A percentile compares a stretch with the other conserved stretches of the same genome.
These are phyloP conservation scores for Vararia minispora DNA, from an alignment of 768 basidiomycete species.

Conservation along the genomic window DNA sequence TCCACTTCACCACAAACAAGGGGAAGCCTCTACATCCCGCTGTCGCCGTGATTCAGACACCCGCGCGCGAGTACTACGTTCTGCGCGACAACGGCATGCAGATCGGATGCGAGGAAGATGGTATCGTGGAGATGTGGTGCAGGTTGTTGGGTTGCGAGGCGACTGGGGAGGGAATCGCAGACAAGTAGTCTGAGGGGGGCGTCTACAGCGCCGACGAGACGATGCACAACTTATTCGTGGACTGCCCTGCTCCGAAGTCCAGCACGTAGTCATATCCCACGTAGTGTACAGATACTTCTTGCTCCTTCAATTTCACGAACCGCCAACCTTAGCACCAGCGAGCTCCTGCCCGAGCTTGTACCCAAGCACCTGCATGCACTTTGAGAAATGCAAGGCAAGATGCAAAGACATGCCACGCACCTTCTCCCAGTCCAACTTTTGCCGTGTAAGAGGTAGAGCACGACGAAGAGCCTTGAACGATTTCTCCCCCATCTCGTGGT, in stretches of 20 bases:
- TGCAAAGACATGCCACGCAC: slow-evolving; percentile 24
- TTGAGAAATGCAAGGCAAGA: background rate
- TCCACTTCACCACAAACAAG: slow-evolving; percentile 44
- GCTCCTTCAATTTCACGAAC: slow-evolving; percentile 14
- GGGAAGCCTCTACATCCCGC: slow-evolving; percentile 43
- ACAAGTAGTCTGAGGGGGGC: no score
- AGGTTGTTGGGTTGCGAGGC: slow-evolving; percentile 43
- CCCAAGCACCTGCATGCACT: slow-evolving; percentile 35
- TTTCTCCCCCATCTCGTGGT: slow-evolving; percentile 86
- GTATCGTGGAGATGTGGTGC: slow-evolving; percentile 53
- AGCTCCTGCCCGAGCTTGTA: slow-evolving; percentile 64
- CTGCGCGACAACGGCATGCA: slow-evolving; percentile 70
- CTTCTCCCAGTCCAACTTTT: slow-evolving; percentile 96
- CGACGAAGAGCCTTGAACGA: slow-evolving; percentile 87
- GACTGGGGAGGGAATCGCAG: slow-evolving; percentile 4
- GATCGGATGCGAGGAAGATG: slow-evolving; percentile 68
- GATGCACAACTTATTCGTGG: background rate
- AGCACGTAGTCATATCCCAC: background rate
- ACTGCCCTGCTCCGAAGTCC: background rate
- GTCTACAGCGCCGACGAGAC: no score
- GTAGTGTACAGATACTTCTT: no score
- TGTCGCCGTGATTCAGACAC: slow-evolving; percentile 62
- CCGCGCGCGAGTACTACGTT: slow-evolving; percentile 54
- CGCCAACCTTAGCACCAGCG: slow-evolving; percentile 36
- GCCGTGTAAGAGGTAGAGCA: slow-evolving; percentile 83